Base-by-base conservation (phyloP, 495 filamentous ascomycete species). In the Hypoxylon crocopeplum region DNA sequence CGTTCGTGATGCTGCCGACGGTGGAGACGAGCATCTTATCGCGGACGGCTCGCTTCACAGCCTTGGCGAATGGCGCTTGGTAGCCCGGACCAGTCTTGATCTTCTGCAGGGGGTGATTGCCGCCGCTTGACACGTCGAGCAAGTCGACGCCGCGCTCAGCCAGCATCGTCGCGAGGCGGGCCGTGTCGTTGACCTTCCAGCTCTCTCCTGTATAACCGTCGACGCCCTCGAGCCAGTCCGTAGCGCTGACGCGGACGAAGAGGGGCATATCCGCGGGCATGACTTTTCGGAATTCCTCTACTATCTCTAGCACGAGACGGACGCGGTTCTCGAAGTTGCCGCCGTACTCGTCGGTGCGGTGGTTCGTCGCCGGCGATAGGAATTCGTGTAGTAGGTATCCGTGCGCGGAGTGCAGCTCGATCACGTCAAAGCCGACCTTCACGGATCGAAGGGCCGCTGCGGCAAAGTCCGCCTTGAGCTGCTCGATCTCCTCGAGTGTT, bases 381-480 rank as follows among this genome's bases (percentile, higher is more conserved):
- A 90, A 88, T 59, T 86, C 72, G 42, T 84, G 72, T 15, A 89
- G 58, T 8, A 89, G 74, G 57, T 88, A 89, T 2, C 86, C 84
- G 55, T 84, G 80, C 7, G 70, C 72, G 27, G 66, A 74, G 54
- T 85, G 82, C 1, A 86, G 60, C 64, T 86, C 65, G 4, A 85
- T 74, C 7, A 80, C 84, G 56, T 86, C 82, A 39, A 74, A 84
- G 1, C 82, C 81, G 22, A 79, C 79, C 57, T 77, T 72, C 17
- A 84, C 69, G 10, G 82, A 69, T 39, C 80, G 82, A 48, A 78
- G 75, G 0, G 82, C 79, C 3, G 79, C 71, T 22, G 83, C 77
- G 2, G 69, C 78, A 53, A 83, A 86, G 13, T 73, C 74, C 16
- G 76, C 66, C 33, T 78, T 78, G 11, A 85, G 62, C 21, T 66